Conservation (phyloP, 495 filamentous ascomycete genomes). For the Aspergillus bridgeri region DNA sequence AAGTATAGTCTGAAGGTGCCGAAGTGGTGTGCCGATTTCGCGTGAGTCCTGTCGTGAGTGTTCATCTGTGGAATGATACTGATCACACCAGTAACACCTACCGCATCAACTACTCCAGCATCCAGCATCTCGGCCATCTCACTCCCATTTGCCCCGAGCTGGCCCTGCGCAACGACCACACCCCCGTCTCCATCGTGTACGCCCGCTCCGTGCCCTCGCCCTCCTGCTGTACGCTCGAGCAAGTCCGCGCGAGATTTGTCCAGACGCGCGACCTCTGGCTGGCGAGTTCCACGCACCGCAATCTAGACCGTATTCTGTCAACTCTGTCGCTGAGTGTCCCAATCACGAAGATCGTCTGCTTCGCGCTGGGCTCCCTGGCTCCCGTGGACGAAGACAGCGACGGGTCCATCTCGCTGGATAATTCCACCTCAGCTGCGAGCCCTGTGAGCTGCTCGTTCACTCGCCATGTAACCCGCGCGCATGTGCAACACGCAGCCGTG, state of each 20-base stretch:
- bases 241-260: constrained; percentile 6
- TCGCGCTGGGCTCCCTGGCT: constrained; percentile 17
- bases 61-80: neutral
- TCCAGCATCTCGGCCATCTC: constrained; percentile 17
- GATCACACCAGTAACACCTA: constrained; percentile 20
- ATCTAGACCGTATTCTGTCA: constrained; percentile 9
- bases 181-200: constrained; percentile 21
- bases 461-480: constrained; percentile 9
- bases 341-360: constrained; percentile 21
- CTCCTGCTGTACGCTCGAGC: neutral
- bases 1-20: constrained; percentile 18
- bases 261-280: constrained; percentile 9
- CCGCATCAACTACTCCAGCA: constrained; percentile 21
- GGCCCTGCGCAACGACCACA: constrained; percentile 11
- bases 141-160: constrained; percentile 17
- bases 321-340: neutral
- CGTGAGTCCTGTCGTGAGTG: constrained; percentile 16
- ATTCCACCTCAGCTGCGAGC: no score
- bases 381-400: constrained; percentile 2
- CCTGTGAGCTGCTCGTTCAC: neutral
- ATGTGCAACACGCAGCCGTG: constrained; percentile 22
- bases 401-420: neutral
- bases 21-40: constrained; percentile 16
- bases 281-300: constrained; percentile 9
- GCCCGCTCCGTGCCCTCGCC: constrained; percentile 5